Conservation (phyloP, 495 filamentous ascomycete species). For the Xylaria telfairii region DNA sequence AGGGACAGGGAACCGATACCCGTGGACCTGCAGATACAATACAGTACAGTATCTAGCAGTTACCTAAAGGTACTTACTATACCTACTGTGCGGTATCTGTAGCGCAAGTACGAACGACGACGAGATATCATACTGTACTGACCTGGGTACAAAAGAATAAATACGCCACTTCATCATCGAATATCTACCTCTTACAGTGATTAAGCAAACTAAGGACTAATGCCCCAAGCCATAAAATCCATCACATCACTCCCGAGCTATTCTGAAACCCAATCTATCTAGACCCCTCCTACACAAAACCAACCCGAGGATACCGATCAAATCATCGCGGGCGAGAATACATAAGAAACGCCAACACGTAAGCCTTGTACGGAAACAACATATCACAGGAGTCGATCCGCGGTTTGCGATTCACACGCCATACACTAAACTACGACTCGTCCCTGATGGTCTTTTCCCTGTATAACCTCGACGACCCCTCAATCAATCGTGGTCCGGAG, state of each 20-base stretch:
- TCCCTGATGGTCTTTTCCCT: no score
- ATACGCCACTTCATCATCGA: not conserved
- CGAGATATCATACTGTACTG: no score
- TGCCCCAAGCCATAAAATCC: no score
- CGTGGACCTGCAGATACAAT: not conserved
- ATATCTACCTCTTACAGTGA: no score
- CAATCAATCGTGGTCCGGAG: not conserved
- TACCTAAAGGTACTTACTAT: no score
- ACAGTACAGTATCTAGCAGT: no score
- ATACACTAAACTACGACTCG: not conserved
- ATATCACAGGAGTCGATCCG: not conserved
- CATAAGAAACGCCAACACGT: not conserved
- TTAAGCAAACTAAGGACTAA: no score
- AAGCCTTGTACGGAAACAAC: not conserved
- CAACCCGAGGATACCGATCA: not conserved
- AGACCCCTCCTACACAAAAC: not conserved
- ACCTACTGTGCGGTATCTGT: no score
- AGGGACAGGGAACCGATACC: not conserved
- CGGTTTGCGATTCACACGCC: not conserved
- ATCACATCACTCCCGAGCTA: no score
- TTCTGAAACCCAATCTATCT: not conserved
- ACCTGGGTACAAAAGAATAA: not conserved
- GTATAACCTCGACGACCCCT: not conserved
- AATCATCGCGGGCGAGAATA: not conserved
- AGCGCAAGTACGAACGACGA: not conserved